These are phyloP conservation scores for Phytopythium chamaehyphon DNA, from an alignment of 352 stramenopile species.

Conservation along the genomic window DNA sequence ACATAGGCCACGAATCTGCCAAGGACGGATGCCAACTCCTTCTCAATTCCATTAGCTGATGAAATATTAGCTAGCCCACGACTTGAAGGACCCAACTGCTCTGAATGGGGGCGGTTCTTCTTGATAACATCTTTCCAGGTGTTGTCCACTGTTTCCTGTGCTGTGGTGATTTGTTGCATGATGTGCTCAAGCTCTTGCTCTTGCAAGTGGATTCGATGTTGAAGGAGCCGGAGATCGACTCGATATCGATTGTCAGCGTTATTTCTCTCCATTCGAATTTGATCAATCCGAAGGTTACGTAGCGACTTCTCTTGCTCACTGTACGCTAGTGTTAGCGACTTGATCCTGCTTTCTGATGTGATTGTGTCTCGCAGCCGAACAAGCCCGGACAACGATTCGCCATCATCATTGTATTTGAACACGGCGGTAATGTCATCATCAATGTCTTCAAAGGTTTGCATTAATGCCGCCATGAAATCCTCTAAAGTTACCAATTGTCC, in stretches of 20 bases:
- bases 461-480: slow-evolving; percentile 32
- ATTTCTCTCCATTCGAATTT: slow-evolving; percentile 50
- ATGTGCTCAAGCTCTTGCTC: slow-evolving; percentile 64
- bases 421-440: slow-evolving; percentile 69
- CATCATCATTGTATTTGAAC: slow-evolving; percentile 84
- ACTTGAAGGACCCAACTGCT: neutral
- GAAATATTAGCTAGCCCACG: neutral
- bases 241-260: slow-evolving; percentile 48
- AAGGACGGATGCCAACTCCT: slow-evolving; percentile 52
- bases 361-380: slow-evolving; percentile 73
- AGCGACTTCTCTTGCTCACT: slow-evolving; percentile 47
- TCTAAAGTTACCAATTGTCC: slow-evolving; percentile 13
- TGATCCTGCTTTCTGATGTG: slow-evolving; percentile 49
- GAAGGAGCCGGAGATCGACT: slow-evolving; percentile 47
- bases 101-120: neutral
- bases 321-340: slow-evolving; percentile 28
- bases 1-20: slow-evolving; percentile 56
- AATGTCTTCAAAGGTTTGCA: slow-evolving; percentile 50
- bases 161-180: slow-evolving; percentile 40
- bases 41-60: slow-evolving; percentile 6
- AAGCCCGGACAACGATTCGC: slow-evolving; percentile 61
- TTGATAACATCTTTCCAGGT: slow-evolving; percentile 57
- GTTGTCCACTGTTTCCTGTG: slow-evolving; percentile 46
- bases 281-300: slow-evolving; percentile 57
- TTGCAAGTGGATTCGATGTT: slow-evolving; percentile 53